These are phyloP conservation scores for Podospora sp. DNA, from an alignment of 495 filamentous ascomycete genomes.

Conservation along the genomic window DNA sequence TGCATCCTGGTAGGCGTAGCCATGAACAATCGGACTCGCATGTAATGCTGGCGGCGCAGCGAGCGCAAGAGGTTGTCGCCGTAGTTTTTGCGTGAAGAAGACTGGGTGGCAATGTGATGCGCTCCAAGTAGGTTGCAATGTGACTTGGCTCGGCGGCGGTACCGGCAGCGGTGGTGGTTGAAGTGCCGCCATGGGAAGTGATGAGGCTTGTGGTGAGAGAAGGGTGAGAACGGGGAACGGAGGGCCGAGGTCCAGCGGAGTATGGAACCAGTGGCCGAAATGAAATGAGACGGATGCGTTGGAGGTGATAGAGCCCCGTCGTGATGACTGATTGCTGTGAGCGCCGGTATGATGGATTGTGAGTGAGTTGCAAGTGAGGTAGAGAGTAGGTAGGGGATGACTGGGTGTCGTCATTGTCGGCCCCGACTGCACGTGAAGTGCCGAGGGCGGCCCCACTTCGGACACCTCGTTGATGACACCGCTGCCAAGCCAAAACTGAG, in stretches of 20 bases:
- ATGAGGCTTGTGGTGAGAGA: neutral
- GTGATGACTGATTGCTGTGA: neutral
- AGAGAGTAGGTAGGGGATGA: neutral
- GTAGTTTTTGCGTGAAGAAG: constrained; percentile 60
- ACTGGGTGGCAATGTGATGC: constrained; percentile 57
- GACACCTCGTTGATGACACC: neutral
- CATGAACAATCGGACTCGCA: constrained; percentile 51
- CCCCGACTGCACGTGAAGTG: constrained; percentile 27
- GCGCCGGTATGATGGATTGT: neutral
- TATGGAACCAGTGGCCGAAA: neutral
- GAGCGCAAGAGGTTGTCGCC: constrained; percentile 37
- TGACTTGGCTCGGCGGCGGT: neutral
- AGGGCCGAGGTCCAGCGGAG: neutral
- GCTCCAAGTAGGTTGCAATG: constrained; percentile 27
- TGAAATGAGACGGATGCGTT: neutral
- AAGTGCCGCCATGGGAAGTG: neutral
- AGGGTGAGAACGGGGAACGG: neutral
- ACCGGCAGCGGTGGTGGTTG: neutral
- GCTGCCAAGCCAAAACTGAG: neutral
- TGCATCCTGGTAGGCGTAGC: constrained; percentile 55
- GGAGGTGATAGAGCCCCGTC: neutral
- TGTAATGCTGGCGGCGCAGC: constrained; percentile 29
- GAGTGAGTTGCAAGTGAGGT: neutral
- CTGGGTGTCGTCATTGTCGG: constrained; percentile 23
- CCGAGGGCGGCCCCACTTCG: constrained; percentile 25